Evolutionary conservation across 805 yeast species (phyloP).

Genomic region (Cyberlindnera japonica): DNA sequence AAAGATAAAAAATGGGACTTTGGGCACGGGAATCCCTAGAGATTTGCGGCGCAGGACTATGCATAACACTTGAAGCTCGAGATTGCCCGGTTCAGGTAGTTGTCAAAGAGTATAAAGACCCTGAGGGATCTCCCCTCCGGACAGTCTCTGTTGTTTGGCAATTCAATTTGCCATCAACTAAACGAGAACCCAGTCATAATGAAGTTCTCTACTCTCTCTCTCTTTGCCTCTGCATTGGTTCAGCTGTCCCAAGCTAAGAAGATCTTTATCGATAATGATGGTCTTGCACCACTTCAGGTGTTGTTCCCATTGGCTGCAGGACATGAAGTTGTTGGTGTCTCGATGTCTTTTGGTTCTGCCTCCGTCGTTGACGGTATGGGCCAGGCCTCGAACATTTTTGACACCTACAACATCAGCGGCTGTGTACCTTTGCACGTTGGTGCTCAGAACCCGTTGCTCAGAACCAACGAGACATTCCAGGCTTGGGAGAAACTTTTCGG

Average conservation of each 20-base stretch:
- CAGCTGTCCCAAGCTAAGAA: slow-evolving; percentile 28
- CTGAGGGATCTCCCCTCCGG: too few species aligned
- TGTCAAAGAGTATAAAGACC: too few species aligned
- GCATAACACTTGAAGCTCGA: too few species aligned
- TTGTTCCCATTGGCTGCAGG: slow-evolving; percentile 38
- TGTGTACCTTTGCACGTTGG: slow-evolving; percentile 38
- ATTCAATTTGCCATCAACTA: too few species aligned
- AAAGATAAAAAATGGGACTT: too few species aligned
- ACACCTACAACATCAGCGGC: slow-evolving; percentile 32
- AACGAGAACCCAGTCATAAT: slow-evolving; percentile 8
- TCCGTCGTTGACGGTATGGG: slow-evolving; percentile 40
- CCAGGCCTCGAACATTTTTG: slow-evolving; percentile 29
- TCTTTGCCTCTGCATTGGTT: slow-evolving; percentile 16
- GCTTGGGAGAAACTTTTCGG: slow-evolving; percentile 37
- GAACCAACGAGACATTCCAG: slow-evolving; percentile 38
- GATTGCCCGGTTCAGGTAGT: too few species aligned
- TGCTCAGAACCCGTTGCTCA: slow-evolving; percentile 36
- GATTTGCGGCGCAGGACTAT: too few species aligned
- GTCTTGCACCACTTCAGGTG: slow-evolving; percentile 35
- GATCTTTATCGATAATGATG: slow-evolving; percentile 42
- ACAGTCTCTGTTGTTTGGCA: too few species aligned
- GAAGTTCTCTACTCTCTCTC: slow-evolving; percentile 16
- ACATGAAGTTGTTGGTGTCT: slow-evolving; percentile 37
- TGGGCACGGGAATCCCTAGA: too few species aligned
- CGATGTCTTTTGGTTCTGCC: slow-evolving; percentile 37